Base-by-base conservation (phyloP, 257 asterid species). In the Rehmannia glutinosa region DNA sequence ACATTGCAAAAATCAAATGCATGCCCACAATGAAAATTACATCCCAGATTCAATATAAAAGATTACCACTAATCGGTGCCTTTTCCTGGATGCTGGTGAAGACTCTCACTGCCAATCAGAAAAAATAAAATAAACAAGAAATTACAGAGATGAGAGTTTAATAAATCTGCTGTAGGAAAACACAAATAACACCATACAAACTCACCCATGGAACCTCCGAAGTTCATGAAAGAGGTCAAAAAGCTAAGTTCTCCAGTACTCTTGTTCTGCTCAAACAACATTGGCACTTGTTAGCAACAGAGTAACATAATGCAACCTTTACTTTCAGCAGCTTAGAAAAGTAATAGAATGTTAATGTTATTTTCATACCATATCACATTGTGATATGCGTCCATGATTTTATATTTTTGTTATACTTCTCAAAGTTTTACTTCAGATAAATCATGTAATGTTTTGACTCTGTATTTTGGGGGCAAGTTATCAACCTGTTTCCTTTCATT, bases 181-280 rank as follows among this genome's bases (percentile, higher is more conserved):
- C 15, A n/a, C 38, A 5, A 27, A 45, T n/a, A 45, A 69, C 13
- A 28, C 9, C 16, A 50, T 9, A 52, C 51, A 58, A 72, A 78
- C 90, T 78, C 81, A 93, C 99, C 99, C 84, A 76, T 77, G 20
- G 97, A 93, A 68, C 99, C 97, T 12, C 52, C 91, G 19, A 80
- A 90, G 78, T 93, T 93, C 97, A 93, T 93, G 5, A 90, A 79
- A 27, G 88, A 88, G 30, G 99, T 93, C 73, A 93, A 72, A 62
- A 88, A 86, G 86, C 99, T 93, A 66, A 93, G 96, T 81, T 93
- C 96, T 65, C 99, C 99, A 0, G 99, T 93, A 69, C 99, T 84
- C 71, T 84, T 87, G 74, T 84, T 85, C 99, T 93, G 96, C 82
- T 46, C 77, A n/a, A 68, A 73, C 38, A 69, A 67, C 15, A 73